phyloP scores from a whole-genome alignment of 139 green algal genomes.

The Tetradesmus obliquus region DNA sequence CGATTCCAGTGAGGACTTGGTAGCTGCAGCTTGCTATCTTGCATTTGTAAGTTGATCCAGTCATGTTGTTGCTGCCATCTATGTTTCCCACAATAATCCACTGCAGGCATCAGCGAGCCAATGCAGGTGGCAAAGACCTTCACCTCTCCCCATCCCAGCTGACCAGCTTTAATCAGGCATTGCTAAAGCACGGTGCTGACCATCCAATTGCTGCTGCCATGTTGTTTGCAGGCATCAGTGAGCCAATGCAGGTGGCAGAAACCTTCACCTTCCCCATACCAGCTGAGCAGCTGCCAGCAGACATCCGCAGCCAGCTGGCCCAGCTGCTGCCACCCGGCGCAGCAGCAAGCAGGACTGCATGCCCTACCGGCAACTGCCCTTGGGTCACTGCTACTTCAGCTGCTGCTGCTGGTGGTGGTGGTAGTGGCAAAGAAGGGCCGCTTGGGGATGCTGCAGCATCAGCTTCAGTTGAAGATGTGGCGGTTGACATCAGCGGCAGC shows the following conservation, averaged over 20 bases:
- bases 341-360: neutral
- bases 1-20: too few relatives aligned
- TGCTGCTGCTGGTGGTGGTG: neutral
- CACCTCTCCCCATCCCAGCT: slow-evolving; percentile 47
- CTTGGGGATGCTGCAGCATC: neutral
- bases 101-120: slow-evolving; percentile 75
- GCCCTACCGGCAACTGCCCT: neutral
- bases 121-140: slow-evolving; percentile 71
- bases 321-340: neutral
- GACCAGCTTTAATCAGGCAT: neutral
- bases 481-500: neutral
- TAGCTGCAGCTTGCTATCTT: too few relatives aligned
- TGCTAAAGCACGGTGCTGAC: neutral
- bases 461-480: neutral
- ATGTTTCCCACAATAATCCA: too few relatives aligned
- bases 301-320: neutral
- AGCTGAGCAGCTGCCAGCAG: neutral
- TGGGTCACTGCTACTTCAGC: neutral
- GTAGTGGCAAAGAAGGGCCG: neutral
- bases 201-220: neutral
- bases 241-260: slow-evolving; percentile 73
- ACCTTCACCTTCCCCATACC: slow-evolving; percentile 62
- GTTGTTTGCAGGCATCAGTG: slow-evolving; percentile 66
- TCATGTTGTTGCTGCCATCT: too few relatives aligned
- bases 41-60: too few relatives aligned